These are phyloP conservation scores for Coix lacrymajobi DNA, from an alignment of 176 grass and related monocot genomes.

Conservation along the genomic window DNA sequence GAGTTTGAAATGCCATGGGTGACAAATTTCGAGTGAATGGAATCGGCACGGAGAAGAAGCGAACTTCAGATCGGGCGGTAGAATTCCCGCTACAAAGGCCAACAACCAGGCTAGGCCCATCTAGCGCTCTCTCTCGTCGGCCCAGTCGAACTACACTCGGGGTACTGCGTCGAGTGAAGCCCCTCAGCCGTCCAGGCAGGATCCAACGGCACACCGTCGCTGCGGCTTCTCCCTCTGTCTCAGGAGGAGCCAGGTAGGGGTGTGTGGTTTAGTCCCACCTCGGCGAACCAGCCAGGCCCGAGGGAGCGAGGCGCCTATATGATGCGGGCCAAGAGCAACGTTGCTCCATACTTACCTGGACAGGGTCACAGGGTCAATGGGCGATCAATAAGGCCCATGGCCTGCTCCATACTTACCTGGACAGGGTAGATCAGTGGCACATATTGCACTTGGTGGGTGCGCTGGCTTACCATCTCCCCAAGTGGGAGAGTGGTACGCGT, in stretches of 20 bases:
- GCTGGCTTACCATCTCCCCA: neutral
- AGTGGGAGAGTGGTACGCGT: slow-evolving; percentile 42
- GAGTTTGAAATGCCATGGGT: no score
- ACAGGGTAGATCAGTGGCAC: neutral
- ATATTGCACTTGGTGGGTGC: neutral
- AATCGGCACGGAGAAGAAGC: no score
- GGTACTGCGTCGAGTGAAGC: no score
- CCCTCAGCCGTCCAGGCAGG: no score
- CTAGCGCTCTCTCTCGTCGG: neutral
- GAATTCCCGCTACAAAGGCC: no score
- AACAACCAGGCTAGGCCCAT: neutral
- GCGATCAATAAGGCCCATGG: no score
- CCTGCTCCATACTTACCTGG: slow-evolving; percentile 26
- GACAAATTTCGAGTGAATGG: no score
- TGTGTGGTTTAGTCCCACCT: no score
- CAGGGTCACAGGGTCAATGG: no score
- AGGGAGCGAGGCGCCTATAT: neutral
- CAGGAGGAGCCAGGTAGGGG: neutral
- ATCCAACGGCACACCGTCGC: no score
- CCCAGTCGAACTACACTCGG: neutral
- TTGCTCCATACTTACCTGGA: slow-evolving; percentile 7
- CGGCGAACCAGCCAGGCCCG: no score
- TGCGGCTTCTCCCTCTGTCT: neutral
- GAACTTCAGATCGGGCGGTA: no score
- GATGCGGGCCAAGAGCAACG: fast-evolving